These are phyloP conservation scores for Mrakia blollopis DNA, from an alignment of 768 basidiomycete genomes.

Conservation along the genomic window DNA sequence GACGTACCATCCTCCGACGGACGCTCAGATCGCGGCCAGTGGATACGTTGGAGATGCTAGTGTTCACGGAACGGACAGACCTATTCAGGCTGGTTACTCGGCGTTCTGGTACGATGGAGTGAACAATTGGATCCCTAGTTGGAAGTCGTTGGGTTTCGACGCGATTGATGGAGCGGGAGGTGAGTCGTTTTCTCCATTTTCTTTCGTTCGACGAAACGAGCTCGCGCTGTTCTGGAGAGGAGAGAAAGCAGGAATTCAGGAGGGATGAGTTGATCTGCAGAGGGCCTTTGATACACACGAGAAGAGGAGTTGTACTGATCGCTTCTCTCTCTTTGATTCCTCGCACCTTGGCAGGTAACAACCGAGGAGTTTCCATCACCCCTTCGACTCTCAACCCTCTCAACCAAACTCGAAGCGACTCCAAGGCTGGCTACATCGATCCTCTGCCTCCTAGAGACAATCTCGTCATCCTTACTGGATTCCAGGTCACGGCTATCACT, in stretches of 20 bases:
- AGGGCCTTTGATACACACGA: too few relatives aligned
- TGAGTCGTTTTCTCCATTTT: background rate
- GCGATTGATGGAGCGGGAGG: slow-evolving; percentile 31
- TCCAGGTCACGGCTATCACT: slow-evolving; percentile 50
- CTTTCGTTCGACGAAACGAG: too few relatives aligned
- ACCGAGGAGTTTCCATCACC: slow-evolving; percentile 49
- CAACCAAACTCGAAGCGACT: slow-evolving; percentile 63
- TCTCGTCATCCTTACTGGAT: slow-evolving; percentile 55
- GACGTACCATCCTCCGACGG: slow-evolving; percentile 26
- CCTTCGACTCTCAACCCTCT: slow-evolving; percentile 59
- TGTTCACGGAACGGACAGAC: slow-evolving; percentile 21
- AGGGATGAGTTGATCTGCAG: too few relatives aligned
- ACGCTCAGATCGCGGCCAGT: slow-evolving; percentile 16
- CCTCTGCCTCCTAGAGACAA: slow-evolving; percentile 47
- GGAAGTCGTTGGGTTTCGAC: slow-evolving; percentile 8
- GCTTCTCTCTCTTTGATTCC: background rate
- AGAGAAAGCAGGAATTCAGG: too few relatives aligned
- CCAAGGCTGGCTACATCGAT: slow-evolving; percentile 62
- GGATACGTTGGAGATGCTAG: slow-evolving; percentile 22
- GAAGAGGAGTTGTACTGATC: too few relatives aligned
- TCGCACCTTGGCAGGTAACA: slow-evolving; percentile 1
- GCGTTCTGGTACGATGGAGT: slow-evolving; percentile 31
- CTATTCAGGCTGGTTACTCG: slow-evolving; percentile 26
- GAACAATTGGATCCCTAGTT: slow-evolving; percentile 29
- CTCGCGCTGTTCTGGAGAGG: too few relatives aligned